phyloP scores from a whole-genome alignment of 805 yeast genomes.

The Pichia pseudocactophila region DNA sequence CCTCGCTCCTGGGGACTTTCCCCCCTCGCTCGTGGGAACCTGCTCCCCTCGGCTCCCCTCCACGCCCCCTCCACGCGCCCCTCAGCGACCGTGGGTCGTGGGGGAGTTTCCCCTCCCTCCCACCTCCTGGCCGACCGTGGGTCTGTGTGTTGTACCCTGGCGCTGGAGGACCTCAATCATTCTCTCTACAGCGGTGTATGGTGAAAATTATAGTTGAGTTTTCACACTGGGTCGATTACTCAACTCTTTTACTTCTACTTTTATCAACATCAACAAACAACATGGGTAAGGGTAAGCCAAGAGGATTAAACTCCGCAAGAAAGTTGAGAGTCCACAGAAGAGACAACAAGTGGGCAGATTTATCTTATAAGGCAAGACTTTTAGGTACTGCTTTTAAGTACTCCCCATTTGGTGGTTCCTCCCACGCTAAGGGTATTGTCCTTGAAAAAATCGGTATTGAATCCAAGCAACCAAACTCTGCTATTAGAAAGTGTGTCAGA shows the following conservation, averaged over 20 bases:
- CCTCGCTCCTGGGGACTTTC: too few relatives aligned
- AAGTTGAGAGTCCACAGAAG: conserved; percentile 99
- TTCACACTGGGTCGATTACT: background rate
- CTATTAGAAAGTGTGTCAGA: conserved; percentile 99
- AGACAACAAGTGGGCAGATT: conserved; percentile 99
- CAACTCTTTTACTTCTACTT: background rate
- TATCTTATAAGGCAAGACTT: conserved; percentile 95
- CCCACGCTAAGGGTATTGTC: conserved; percentile 99
- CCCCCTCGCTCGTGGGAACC: too few relatives aligned
- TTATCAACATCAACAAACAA: conserved; percentile 27
- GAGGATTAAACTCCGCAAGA: conserved; percentile 99
- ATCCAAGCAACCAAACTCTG: conserved; percentile 99
- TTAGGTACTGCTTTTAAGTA: conserved; percentile 99
- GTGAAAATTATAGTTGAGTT: background rate
- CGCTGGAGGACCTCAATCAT: too few relatives aligned
- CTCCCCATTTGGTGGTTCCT: conserved; percentile 99
- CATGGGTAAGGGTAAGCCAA: conserved; percentile 99
- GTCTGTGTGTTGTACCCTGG: too few relatives aligned
- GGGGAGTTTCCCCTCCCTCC: background rate
- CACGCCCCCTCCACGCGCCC: background rate
- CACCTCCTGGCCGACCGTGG: too few relatives aligned
- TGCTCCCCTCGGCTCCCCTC: background rate
- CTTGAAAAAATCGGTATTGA: conserved; percentile 99
- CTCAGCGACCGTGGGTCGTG: background rate
- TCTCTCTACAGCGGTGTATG: background rate